These are phyloP conservation scores for Cutaneotrichosporon cavernicola DNA, from an alignment of 1,284 basidiomycete species.

Conservation along the genomic window DNA sequence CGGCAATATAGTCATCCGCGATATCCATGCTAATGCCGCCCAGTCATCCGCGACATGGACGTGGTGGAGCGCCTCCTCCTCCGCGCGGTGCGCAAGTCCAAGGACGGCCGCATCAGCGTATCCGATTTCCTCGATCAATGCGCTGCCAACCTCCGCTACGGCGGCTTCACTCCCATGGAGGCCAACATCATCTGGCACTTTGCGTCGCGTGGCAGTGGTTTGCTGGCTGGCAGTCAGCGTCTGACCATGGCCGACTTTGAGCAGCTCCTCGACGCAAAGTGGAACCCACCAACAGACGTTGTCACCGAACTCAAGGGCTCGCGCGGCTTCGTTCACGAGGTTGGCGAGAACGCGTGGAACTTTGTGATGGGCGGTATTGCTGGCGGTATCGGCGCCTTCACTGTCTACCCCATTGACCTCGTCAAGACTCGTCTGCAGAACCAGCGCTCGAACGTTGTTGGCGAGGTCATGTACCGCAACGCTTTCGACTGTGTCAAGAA, in stretches of 20 bases:
- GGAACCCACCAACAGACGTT: slow-evolving; percentile 20
- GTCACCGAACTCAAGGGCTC: slow-evolving; percentile 24
- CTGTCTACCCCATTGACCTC: slow-evolving; percentile 64
- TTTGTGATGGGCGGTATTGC: slow-evolving; percentile 90
- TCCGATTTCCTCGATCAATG: slow-evolving; percentile 57
- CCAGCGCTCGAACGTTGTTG: slow-evolving; percentile 89
- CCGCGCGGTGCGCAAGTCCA: slow-evolving; percentile 74
- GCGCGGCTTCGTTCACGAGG: slow-evolving; percentile 33
- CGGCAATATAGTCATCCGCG: not conserved
- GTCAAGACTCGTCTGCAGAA: slow-evolving; percentile 91
- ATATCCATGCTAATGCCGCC: not conserved
- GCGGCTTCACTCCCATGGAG: slow-evolving; percentile 92
- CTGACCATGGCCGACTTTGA: slow-evolving; percentile 83
- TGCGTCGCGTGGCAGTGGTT: slow-evolving; percentile 71
- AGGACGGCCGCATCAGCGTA: slow-evolving; percentile 76
- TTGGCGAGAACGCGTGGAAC: slow-evolving; percentile 73
- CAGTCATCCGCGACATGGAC: slow-evolving; percentile 70
- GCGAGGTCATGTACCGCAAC: slow-evolving; percentile 91
- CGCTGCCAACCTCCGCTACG: slow-evolving; percentile 68
- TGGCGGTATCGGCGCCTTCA: slow-evolving; percentile 66
- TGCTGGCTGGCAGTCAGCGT: slow-evolving; percentile 58
- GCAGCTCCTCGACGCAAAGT: slow-evolving; percentile 69
- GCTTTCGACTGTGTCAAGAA: slow-evolving; percentile 90
- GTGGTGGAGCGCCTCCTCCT: slow-evolving; percentile 71
- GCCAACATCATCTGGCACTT: slow-evolving; percentile 95